Evolutionary conservation across 169 alveolate species (phyloP).

Genomic region (Babesia microti): DNA sequence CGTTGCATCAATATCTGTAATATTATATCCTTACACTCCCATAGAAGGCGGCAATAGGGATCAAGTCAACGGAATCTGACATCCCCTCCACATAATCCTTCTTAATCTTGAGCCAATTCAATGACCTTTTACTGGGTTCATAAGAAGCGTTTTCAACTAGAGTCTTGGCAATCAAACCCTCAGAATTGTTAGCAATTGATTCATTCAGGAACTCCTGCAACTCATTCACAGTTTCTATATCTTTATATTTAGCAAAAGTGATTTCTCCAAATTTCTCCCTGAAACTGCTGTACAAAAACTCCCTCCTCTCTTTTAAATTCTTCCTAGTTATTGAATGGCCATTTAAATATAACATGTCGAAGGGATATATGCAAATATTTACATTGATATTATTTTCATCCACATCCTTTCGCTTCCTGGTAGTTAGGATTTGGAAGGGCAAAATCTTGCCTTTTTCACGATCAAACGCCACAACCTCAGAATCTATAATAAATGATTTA

Average conservation of each 20-base stretch:
- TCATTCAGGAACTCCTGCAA: slow-evolving; percentile 66
- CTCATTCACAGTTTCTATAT: slow-evolving; percentile 61
- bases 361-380: slow-evolving; percentile 82
- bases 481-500: slow-evolving; percentile 81
- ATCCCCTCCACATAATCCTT: slow-evolving; percentile 93
- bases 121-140: slow-evolving; percentile 95
- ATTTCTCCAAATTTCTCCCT: slow-evolving; percentile 41
- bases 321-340: slow-evolving; percentile 63
- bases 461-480: slow-evolving; percentile 96
- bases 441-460: slow-evolving; percentile 73
- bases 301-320: slow-evolving; percentile 53
- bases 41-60: slow-evolving; percentile 94
- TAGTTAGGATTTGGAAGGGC: slow-evolving; percentile 88
- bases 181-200: slow-evolving; percentile 81
- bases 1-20: neutral
- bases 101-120: slow-evolving; percentile 97
- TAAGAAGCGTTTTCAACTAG: slow-evolving; percentile 88
- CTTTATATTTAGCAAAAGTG: slow-evolving; percentile 57
- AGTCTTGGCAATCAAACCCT: slow-evolving; percentile 96
- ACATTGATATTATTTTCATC: slow-evolving; percentile 72
- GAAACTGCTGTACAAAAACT: slow-evolving; percentile 25
- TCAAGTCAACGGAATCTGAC: slow-evolving; percentile 95
- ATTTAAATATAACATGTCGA: slow-evolving; percentile 82
- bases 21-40: slow-evolving; percentile 53
- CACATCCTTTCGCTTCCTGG: slow-evolving; percentile 89